Evolutionary conservation across 257 asterid genomes (phyloP), one percentile per base, ranked within the genome.

Genomic region (Solanum ossicruentum): DNA sequence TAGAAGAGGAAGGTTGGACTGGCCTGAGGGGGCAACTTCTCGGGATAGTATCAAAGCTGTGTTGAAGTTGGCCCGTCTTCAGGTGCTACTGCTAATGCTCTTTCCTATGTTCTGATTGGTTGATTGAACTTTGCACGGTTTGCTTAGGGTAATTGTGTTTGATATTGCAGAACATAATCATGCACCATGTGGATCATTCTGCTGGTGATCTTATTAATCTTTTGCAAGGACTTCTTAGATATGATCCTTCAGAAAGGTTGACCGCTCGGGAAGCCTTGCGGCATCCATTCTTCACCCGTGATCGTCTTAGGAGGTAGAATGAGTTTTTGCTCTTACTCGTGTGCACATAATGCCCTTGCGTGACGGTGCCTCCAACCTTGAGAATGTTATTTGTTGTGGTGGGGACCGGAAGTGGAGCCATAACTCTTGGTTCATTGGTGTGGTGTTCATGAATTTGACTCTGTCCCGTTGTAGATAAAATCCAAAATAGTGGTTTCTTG

Each of bases 111-210:
- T 36, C 41, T 26, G 18, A 15, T 20, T 82, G 39, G 7, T 26
- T 83, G 63, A 51, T 1, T 51, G 23, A 16, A 26, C 9, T 23
- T 32, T 77, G 45, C 26, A 26, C n/a, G 1, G 61, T 6, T 77
- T 77, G 12, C 56, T n/a, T 23, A 41, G 2, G 4, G 16, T 11
- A 28, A 9, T 65, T 47, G 45, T 52, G 12, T 20, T 83, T 6
- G 8, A 23, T 78, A 15, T 81, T 16, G 16, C 89, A 88, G 90
- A 96, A 96, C 88, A 84, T 94, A 60, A 88, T 96, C 10, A 96
- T 96, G 99, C 95, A 94, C 80, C 96, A 92, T 20, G 99, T 95
- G n/a, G 99, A 95, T 84, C 97, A 95, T 86, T 95, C 98, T 1
- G 99, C 97, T 0, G 99, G 99, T 3, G 99, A 96, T 85, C 91